Percentiles rank a stretch among this genome's conserved stretches.
Conservation (phyloP, 164 flowering plant species). For the Vitis cinerea region DNA sequence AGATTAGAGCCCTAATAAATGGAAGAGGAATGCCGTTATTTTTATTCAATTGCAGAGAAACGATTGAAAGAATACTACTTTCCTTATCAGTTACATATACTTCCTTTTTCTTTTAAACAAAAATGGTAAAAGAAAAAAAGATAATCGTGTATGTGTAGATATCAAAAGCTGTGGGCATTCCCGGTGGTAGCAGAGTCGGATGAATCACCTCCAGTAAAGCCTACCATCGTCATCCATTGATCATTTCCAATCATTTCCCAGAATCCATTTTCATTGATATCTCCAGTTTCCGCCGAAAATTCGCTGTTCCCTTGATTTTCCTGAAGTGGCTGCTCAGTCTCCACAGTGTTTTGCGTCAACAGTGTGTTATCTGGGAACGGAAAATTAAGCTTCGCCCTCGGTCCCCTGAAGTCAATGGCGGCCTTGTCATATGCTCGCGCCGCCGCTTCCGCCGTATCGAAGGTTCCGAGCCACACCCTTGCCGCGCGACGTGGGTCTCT, state of each 20-base stretch:
- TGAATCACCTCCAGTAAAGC: slow-evolving; percentile 12
- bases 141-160: neutral
- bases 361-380: slow-evolving; percentile 27
- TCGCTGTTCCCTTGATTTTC: neutral
- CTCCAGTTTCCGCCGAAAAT: neutral
- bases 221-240: slow-evolving; percentile 28
- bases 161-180: neutral
- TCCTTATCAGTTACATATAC: too few relatives aligned
- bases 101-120: too few relatives aligned
- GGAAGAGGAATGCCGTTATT: too few relatives aligned
- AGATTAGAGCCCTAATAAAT: too few relatives aligned
- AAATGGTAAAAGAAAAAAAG: too few relatives aligned
- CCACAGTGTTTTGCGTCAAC: neutral
- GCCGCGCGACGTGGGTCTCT: slow-evolving; percentile 41
- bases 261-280: slow-evolving; percentile 12
- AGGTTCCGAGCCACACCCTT: slow-evolving; percentile 55
- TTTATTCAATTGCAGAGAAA: too few relatives aligned
- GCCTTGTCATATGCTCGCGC: slow-evolving; percentile 54
- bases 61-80: too few relatives aligned
- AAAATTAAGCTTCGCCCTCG: slow-evolving; percentile 56
- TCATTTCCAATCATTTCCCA: slow-evolving; percentile 28
- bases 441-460: slow-evolving; percentile 48
- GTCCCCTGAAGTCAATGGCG: slow-evolving; percentile 50
- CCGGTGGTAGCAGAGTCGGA: slow-evolving; percentile 25
- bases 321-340: neutral